These are phyloP conservation scores for Pseudogymnoascus verrucosus DNA, from an alignment of 2,329 filamentous ascomycete genomes.

Conservation along the genomic window DNA sequence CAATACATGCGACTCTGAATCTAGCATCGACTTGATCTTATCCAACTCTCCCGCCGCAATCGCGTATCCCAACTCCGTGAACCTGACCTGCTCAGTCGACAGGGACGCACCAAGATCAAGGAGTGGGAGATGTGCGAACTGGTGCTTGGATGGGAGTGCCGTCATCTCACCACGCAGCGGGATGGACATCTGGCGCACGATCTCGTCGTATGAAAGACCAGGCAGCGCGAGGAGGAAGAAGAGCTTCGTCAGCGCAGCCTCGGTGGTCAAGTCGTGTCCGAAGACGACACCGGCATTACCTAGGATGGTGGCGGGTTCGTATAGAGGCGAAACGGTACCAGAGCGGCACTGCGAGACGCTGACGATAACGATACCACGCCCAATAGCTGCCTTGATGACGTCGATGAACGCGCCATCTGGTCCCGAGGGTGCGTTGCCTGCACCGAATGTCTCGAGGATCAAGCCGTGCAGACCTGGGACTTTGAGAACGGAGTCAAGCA, in stretches of 20 bases:
- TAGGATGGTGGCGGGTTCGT: conserved; percentile 52
- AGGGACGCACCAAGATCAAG: conserved; percentile 29
- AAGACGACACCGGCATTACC: conserved; percentile 61
- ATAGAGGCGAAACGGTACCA: conserved; percentile 48
- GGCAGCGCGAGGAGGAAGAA: conserved; percentile 53
- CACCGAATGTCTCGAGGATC: conserved; percentile 64
- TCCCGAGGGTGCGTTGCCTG: conserved; percentile 62
- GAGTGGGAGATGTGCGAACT: conserved; percentile 42
- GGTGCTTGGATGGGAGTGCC: conserved; percentile 21
- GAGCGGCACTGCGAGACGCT: conserved; percentile 59
- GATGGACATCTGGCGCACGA: conserved; percentile 52
- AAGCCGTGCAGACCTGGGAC: conserved; percentile 56
- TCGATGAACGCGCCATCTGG: conserved; percentile 50
- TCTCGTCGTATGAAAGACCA: conserved; percentile 47
- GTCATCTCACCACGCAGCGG: conserved; percentile 61
- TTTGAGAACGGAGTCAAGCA: conserved; percentile 59
- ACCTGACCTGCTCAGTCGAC: conserved; percentile 46
- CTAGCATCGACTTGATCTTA: conserved; percentile 24
- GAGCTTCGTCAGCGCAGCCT: conserved; percentile 34
- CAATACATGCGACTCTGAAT: conserved; percentile 22
- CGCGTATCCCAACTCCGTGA: conserved; percentile 55
- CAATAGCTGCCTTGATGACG: conserved; percentile 55
- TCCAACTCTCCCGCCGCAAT: conserved; percentile 52
- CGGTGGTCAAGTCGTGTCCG: conserved; percentile 60
- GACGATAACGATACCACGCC: conserved; percentile 61